A percentile compares a stretch with the other conserved stretches of the same genome.
Evolutionary conservation across 192 early-diverging fungal genomes (phyloP).

Genomic region (Geosiphon pyriformis): DNA sequence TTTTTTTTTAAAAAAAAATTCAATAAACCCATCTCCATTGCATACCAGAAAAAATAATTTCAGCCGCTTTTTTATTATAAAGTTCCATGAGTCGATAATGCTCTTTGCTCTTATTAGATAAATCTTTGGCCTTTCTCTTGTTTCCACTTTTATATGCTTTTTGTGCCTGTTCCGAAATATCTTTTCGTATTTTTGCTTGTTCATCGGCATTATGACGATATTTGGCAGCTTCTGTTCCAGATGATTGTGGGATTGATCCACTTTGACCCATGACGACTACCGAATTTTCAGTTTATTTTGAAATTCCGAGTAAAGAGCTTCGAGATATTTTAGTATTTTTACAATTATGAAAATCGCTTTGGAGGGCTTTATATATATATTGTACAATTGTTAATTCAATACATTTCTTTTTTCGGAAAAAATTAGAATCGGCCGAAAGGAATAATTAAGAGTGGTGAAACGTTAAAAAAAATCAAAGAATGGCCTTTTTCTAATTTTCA

Average conservation of each 20-base stretch:
- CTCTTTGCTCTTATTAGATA: constrained; percentile 49
- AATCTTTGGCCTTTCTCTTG: constrained; percentile 25
- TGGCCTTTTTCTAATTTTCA: no score
- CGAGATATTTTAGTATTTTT: no score
- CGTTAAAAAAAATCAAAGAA: no score
- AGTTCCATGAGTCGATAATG: constrained; percentile 51
- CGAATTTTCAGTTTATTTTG: no score
- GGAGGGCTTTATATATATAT: no score
- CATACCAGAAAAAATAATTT: constrained; percentile 43
- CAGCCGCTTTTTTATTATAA: constrained; percentile 50
- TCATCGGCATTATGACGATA: constrained; percentile 8
- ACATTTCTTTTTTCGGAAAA: no score
- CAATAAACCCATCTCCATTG: not conserved
- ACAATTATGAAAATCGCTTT: no score
- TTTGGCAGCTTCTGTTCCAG: not conserved
- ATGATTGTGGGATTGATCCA: not conserved
- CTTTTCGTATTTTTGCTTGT: constrained; percentile 6
- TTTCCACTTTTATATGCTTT: not conserved
- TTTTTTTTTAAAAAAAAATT: not conserved
- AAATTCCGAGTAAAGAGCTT: no score
- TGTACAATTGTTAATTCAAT: no score
- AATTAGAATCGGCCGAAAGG: no score
- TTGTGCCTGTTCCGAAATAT: constrained; percentile 6
- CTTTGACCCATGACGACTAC: constrained; percentile 5
- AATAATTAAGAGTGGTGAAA: no score